Evolutionary conservation across 805 yeast species (phyloP).

Genomic region (Sugiyamaella smithiae): DNA sequence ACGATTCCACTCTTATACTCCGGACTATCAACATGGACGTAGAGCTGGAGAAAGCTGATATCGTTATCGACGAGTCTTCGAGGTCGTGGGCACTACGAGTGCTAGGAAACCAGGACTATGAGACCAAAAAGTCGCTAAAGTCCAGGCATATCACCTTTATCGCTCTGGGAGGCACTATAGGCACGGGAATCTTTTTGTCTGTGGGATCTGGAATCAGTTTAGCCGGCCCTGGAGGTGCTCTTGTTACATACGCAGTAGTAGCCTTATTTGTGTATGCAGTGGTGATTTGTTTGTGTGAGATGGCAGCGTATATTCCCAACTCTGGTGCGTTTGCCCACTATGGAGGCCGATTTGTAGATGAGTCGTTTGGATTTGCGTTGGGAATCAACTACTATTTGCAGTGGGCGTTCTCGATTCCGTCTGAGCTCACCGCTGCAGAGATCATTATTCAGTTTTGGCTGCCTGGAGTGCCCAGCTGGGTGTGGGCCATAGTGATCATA

Average conservation of each 20-base stretch:
- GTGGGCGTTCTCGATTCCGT: slow-evolving; percentile 46
- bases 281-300: slow-evolving; percentile 55
- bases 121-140: slow-evolving; percentile 35
- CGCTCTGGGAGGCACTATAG: slow-evolving; percentile 74
- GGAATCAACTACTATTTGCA: slow-evolving; percentile 50
- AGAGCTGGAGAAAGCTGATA: slow-evolving; percentile 1
- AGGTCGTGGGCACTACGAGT: background rate
- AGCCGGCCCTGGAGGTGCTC: slow-evolving; percentile 33
- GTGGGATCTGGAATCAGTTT: slow-evolving; percentile 24
- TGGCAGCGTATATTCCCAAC: slow-evolving; percentile 51
- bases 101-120: background rate
- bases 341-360: slow-evolving; percentile 57
- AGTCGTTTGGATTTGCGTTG: slow-evolving; percentile 57
- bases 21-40: background rate
- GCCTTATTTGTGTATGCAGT: slow-evolving; percentile 62
- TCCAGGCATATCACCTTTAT: slow-evolving; percentile 67
- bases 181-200: slow-evolving; percentile 67
- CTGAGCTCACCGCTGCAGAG: slow-evolving; percentile 44
- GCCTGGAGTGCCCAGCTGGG: slow-evolving; percentile 46
- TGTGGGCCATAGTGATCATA: slow-evolving; percentile 48
- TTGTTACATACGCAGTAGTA: slow-evolving; percentile 35
- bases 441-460: slow-evolving; percentile 45
- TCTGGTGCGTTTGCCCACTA: slow-evolving; percentile 68
- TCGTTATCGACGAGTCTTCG: slow-evolving; percentile 1
- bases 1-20: background rate